These are phyloP conservation scores for Monilinia polystroma DNA, from an alignment of 2,329 filamentous ascomycete genomes.

Conservation along the genomic window DNA sequence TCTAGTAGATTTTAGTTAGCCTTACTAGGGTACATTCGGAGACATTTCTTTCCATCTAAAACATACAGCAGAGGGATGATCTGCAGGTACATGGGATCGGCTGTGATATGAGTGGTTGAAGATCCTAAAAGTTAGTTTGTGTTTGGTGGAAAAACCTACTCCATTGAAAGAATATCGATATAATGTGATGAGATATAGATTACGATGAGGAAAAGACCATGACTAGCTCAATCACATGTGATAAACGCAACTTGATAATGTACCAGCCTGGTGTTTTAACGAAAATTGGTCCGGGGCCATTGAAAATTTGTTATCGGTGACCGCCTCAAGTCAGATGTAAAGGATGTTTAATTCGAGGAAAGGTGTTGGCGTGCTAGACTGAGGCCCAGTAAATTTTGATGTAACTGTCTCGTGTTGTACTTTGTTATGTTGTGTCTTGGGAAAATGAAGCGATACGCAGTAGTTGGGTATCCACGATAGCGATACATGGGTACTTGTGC, in stretches of 20 bases:
- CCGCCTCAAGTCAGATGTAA: not conserved
- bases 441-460: not conserved
- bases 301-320: not conserved
- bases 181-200: not conserved
- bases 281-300: no score
- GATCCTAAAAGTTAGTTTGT: not conserved
- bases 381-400: constrained; percentile 5
- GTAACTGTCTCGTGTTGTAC: not conserved
- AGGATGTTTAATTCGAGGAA: not conserved
- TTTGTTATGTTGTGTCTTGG: not conserved
- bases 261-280: no score
- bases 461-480: not conserved
- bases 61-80: not conserved
- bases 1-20: constrained; percentile 4
- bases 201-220: not conserved
- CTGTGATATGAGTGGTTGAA: not conserved
- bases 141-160: constrained; percentile 7
- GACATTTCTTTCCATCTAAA: not conserved
- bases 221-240: not conserved
- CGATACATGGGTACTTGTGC: not conserved
- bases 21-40: not conserved
- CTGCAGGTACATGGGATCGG: not conserved
- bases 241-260: not conserved
- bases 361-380: not conserved
- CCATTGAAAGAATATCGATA: not conserved